These are phyloP conservation scores for Staphylotrichum longicolle DNA, from an alignment of 495 filamentous ascomycete species.

Conservation along the genomic window DNA sequence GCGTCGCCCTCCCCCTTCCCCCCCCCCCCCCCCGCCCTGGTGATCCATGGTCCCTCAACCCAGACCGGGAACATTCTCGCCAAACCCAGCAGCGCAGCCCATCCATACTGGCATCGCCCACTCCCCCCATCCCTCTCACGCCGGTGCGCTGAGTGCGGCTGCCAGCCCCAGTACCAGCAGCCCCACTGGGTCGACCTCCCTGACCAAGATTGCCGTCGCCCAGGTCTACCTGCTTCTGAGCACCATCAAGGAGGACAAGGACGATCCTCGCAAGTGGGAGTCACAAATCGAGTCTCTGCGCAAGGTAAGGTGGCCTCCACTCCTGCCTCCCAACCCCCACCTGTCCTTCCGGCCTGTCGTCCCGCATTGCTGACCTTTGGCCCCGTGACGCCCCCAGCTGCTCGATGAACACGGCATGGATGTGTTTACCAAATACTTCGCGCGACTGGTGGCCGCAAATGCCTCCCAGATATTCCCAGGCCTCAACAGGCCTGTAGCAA, in stretches of 20 bases:
- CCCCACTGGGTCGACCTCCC: slow-evolving; percentile 58
- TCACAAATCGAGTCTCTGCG: slow-evolving; percentile 83
- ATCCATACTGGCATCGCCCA: slow-evolving; percentile 48
- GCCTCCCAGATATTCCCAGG: slow-evolving; percentile 81
- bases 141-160: slow-evolving; percentile 53
- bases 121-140: slow-evolving; percentile 53
- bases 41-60: slow-evolving; percentile 42
- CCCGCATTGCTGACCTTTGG: slow-evolving; percentile 15
- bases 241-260: slow-evolving; percentile 87
- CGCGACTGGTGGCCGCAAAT: slow-evolving; percentile 80
- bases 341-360: not conserved
- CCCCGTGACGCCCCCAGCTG: slow-evolving; percentile 54
- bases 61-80: slow-evolving; percentile 54
- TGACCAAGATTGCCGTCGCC: slow-evolving; percentile 86
- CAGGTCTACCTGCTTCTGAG: slow-evolving; percentile 93
- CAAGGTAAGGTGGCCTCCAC: slow-evolving; percentile 57
- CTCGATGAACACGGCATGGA: slow-evolving; percentile 97
- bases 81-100: slow-evolving; percentile 50
- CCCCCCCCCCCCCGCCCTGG: slow-evolving; percentile 18
- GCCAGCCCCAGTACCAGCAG: slow-evolving; percentile 66
- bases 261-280: slow-evolving; percentile 89
- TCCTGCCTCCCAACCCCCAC: slow-evolving; percentile 12
- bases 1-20: slow-evolving; percentile 27
- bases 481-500: slow-evolving; percentile 64
- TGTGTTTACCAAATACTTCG: slow-evolving; percentile 88